Conservation (phyloP, 805 yeast species). For the Wickerhamomyces kurtzmanii region DNA sequence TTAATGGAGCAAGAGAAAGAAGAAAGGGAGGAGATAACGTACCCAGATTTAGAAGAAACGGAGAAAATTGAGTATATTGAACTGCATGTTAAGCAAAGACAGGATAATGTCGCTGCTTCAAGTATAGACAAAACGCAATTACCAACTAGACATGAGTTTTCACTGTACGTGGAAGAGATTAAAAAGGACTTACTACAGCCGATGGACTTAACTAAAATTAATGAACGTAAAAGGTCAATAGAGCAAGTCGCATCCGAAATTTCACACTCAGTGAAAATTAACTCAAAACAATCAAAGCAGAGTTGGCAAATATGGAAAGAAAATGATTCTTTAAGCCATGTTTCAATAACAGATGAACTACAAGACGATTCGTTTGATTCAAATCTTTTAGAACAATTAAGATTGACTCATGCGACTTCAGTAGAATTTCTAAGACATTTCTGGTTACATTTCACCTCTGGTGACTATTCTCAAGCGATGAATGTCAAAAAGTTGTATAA, state of each 20-base stretch:
- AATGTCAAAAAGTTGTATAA: conserved; percentile 35
- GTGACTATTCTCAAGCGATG: conserved; percentile 32
- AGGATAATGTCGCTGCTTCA: conserved; percentile 4
- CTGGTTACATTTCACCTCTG: conserved; percentile 52
- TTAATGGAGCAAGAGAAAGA: conserved; percentile 21
- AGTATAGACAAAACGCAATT: conserved; percentile 6
- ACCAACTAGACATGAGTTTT: conserved; percentile 14
- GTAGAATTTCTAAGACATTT: conserved; percentile 70
- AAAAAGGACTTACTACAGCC: conserved; percentile 8
- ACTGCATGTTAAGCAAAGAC: conserved; percentile 23
- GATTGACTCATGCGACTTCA: conserved; percentile 61
- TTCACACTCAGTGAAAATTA: conserved; percentile 35
- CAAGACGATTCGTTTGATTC: conserved; percentile 21
- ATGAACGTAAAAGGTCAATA: conserved; percentile 21
- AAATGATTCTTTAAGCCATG: conserved; percentile 8
- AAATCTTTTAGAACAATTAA: conserved; percentile 35
- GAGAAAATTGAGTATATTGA: conserved; percentile 42
- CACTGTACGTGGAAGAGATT: conserved; percentile 10
- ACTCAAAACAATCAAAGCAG: conserved; percentile 43
- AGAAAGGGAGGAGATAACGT: conserved; percentile 34
- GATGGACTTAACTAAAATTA: conserved; percentile 20
- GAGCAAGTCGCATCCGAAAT: conserved; percentile 35
- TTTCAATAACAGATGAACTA: conserved; percentile 7
- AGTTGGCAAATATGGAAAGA: conserved; percentile 26
- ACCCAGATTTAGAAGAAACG: conserved; percentile 40